Evolutionary conservation across 768 basidiomycete species (phyloP).

Genomic region (Royoungia palumana): DNA sequence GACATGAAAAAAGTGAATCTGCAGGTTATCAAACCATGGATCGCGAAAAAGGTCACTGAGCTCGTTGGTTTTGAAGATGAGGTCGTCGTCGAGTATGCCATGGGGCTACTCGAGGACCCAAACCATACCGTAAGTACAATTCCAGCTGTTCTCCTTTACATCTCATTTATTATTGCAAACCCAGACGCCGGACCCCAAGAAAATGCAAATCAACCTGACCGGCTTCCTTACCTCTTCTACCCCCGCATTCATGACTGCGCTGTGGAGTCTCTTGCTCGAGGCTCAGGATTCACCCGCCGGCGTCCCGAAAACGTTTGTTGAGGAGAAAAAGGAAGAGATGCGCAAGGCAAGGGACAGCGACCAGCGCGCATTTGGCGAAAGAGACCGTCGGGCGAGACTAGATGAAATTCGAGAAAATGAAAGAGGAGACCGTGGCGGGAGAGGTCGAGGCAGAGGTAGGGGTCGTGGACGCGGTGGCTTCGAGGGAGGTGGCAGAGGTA

Average conservation of each 20-base stretch:
- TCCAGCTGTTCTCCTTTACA: too few species aligned
- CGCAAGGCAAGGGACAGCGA: constrained; percentile 64
- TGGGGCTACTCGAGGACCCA: constrained; percentile 88
- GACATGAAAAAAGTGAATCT: constrained; percentile 96
- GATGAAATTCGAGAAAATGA: constrained; percentile 69
- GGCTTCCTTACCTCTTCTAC: constrained; percentile 92
- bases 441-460: constrained; percentile 59
- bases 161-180: background rate
- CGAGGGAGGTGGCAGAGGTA: constrained; percentile 48
- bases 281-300: constrained; percentile 88
- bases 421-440: constrained; percentile 44
- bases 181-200: constrained; percentile 87
- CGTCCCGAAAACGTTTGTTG: constrained; percentile 85
- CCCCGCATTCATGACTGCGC: constrained; percentile 75
- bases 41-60: constrained; percentile 88
- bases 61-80: constrained; percentile 95
- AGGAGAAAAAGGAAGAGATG: constrained; percentile 91
- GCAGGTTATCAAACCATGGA: constrained; percentile 90
- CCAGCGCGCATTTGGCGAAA: constrained; percentile 61
- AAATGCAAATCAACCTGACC: constrained; percentile 92
- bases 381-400: constrained; percentile 63
- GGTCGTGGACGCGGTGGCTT: constrained; percentile 48
- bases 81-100: constrained; percentile 93
- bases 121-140: constrained; percentile 63
- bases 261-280: constrained; percentile 92